These are phyloP conservation scores for Dimocarpus longan DNA, from an alignment of 345 rosid genomes.

Conservation along the genomic window DNA sequence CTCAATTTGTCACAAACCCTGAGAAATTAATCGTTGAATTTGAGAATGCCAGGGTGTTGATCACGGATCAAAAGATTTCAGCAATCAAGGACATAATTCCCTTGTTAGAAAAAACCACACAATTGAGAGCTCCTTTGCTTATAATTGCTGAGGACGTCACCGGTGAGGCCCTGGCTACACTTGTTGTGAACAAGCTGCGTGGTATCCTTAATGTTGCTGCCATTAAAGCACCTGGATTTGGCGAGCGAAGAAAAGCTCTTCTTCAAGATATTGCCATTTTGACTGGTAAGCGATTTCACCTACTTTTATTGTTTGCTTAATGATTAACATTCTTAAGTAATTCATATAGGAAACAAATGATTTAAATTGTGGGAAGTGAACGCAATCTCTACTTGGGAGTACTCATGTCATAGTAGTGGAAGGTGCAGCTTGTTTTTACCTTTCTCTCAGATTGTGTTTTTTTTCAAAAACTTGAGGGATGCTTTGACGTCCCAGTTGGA, in stretches of 20 bases:
- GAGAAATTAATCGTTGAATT: conserved; percentile 91
- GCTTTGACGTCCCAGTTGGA: neutral
- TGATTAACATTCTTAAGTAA: neutral
- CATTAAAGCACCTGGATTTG: conserved; percentile 94
- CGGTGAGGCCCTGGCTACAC: conserved; percentile 96
- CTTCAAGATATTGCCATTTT: conserved; percentile 95
- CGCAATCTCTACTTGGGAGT: neutral
- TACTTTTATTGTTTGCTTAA: neutral
- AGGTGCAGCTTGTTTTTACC: neutral
- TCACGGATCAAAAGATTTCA: conserved; percentile 93
- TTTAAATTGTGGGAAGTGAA: neutral
- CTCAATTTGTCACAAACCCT: conserved; percentile 90
- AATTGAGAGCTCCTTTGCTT: conserved; percentile 86
- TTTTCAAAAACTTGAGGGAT: too few species aligned
- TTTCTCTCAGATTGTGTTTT: neutral
- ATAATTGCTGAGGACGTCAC: conserved; percentile 95
- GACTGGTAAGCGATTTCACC: conserved; percentile 52
- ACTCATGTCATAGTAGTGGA: neutral
- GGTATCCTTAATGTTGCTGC: conserved; percentile 94
- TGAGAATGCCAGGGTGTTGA: conserved; percentile 88
- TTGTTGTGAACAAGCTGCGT: conserved; percentile 92
- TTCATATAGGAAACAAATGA: neutral
- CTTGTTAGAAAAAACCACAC: conserved; percentile 86
- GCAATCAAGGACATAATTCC: conserved; percentile 95
- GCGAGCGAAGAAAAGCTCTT: conserved; percentile 96